Evolutionary conservation across 2,329 filamentous ascomycete genomes (phyloP).

Genomic region (Huntiella savannae): DNA sequence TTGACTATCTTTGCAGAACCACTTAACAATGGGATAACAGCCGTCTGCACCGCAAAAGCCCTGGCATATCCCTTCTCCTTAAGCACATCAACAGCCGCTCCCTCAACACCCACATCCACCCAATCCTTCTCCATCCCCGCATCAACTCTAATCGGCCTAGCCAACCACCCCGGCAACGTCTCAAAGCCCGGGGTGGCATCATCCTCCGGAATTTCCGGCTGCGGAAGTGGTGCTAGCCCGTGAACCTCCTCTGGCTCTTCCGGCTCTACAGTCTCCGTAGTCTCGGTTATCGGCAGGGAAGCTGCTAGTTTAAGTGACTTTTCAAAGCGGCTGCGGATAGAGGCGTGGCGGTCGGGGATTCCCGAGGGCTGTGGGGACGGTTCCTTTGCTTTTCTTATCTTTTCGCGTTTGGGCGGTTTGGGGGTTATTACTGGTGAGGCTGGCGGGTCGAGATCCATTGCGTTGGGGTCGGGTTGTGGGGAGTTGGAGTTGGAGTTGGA

Average conservation of each 20-base stretch:
- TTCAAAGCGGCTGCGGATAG: slow-evolving; percentile 15
- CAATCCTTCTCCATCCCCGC: slow-evolving; percentile 43
- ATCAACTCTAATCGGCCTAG: slow-evolving; percentile 51
- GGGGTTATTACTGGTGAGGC: not conserved
- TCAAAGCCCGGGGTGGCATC: slow-evolving; percentile 42
- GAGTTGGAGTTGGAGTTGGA: not conserved
- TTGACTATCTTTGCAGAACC: slow-evolving; percentile 39
- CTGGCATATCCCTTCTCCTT: slow-evolving; percentile 33
- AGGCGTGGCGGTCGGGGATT: slow-evolving; percentile 13
- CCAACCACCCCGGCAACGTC: slow-evolving; percentile 64
- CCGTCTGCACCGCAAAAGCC: slow-evolving; percentile 26
- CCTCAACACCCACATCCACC: slow-evolving; percentile 38
- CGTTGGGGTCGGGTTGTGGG: not conserved
- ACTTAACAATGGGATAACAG: slow-evolving; percentile 58
- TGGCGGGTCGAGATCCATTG: slow-evolving; percentile 4
- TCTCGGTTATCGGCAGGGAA: slow-evolving; percentile 15
- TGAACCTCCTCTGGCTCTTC: slow-evolving; percentile 31
- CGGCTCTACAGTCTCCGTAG: slow-evolving; percentile 12
- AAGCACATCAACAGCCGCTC: slow-evolving; percentile 41
- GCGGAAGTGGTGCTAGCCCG: slow-evolving; percentile 64
- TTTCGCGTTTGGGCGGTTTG: slow-evolving; percentile 1
- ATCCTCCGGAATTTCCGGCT: slow-evolving; percentile 45
- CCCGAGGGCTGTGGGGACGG: not conserved
- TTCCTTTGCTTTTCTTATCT: not conserved
- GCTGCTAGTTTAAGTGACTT: slow-evolving; percentile 21